Evolutionary conservation across 1,284 basidiomycete genomes (phyloP).

Genomic region (Malassezia yamatoensis): DNA sequence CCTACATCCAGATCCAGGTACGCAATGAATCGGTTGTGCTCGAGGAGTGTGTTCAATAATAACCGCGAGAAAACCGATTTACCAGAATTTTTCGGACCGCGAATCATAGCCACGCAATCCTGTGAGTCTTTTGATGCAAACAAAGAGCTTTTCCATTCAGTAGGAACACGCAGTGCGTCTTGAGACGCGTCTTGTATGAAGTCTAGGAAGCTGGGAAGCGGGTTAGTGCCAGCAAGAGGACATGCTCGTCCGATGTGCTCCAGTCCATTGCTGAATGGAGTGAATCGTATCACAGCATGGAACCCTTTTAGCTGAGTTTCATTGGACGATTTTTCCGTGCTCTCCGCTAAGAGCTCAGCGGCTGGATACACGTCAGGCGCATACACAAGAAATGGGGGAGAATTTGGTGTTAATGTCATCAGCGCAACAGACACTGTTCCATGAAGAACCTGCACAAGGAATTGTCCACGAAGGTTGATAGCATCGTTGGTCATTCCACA

Average conservation of each 20-base stretch:
- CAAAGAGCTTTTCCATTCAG: neutral
- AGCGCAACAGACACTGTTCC: neutral
- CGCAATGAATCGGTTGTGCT: constrained; percentile 57
- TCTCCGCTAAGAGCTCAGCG: neutral
- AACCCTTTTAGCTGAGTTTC: neutral
- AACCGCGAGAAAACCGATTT: constrained; percentile 77
- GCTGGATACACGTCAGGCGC: constrained; percentile 9
- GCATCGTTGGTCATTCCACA: constrained; percentile 8
- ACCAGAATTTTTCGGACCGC: constrained; percentile 73
- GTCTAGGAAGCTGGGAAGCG: neutral
- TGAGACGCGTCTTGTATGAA: neutral
- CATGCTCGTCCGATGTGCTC: constrained; percentile 13
- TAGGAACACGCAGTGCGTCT: constrained; percentile 1
- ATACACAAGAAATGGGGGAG: neutral
- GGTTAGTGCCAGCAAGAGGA: constrained; percentile 10
- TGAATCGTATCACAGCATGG: neutral
- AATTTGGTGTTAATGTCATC: neutral
- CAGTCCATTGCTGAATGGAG: constrained; percentile 2
- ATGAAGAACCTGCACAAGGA: constrained; percentile 1
- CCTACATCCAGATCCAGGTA: constrained; percentile 86
- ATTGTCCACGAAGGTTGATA: constrained; percentile 8
- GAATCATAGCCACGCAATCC: constrained; percentile 54
- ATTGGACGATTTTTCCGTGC: neutral
- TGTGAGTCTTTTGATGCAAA: neutral
- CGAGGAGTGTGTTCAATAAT: constrained; percentile 62